Evolutionary conservation across 805 yeast species (phyloP).

Genomic region (Zygoascus bituminiphila): DNA sequence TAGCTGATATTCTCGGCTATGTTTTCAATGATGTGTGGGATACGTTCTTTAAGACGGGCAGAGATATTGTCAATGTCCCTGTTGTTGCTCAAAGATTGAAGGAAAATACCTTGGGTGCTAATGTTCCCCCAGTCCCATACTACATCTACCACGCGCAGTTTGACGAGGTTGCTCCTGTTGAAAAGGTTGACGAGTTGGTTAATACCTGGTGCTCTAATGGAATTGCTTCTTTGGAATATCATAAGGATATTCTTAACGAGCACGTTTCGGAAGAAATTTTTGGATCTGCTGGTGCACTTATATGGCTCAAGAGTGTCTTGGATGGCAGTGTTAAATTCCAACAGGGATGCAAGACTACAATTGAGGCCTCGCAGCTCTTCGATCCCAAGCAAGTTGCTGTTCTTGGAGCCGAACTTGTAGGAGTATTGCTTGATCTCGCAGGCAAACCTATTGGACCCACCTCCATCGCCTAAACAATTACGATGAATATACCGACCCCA

Average conservation of each 20-base stretch:
- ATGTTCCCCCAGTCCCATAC: constrained; percentile 9
- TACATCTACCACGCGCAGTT: constrained; percentile 22
- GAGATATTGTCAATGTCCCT: constrained; percentile 10
- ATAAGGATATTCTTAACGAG: constrained; percentile 4
- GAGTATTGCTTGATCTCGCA: background rate
- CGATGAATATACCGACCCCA: too few species aligned
- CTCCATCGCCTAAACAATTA: background rate
- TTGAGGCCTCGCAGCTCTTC: background rate
- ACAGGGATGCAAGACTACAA: background rate
- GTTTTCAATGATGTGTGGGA: background rate
- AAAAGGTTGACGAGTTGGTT: constrained; percentile 14
- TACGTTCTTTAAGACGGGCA: constrained; percentile 15
- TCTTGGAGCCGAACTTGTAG: background rate
- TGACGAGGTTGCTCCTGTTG: constrained; percentile 20
- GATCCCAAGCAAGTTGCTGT: background rate
- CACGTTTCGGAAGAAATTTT: constrained; percentile 9
- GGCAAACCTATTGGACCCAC: background rate
- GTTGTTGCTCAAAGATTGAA: constrained; percentile 9
- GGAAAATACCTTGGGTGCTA: constrained; percentile 12
- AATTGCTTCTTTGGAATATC: constrained; percentile 9
- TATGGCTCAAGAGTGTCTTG: constrained; percentile 1
- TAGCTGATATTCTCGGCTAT: background rate
- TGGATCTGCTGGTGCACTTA: constrained; percentile 11
- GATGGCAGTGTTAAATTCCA: background rate
- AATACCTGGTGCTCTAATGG: constrained; percentile 21